Evolutionary conservation across 306 rosid species (phyloP), one percentile per base, ranked within the genome.

Genomic region (Prunus fruticosa): DNA sequence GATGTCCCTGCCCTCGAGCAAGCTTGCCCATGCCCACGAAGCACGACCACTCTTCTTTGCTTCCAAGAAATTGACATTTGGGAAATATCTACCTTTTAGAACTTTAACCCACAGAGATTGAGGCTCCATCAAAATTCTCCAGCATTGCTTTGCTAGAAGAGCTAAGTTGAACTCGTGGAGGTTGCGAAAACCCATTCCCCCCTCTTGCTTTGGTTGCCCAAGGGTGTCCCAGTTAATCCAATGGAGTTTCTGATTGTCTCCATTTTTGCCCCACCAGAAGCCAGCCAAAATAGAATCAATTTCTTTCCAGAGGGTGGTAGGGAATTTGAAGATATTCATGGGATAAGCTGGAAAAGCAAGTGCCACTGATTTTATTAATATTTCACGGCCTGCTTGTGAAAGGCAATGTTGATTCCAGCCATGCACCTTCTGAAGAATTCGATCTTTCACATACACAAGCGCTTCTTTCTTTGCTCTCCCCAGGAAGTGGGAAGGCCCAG

Each of bases 221-320:
- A 32, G 6, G 34, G 6, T 32, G 6, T 32, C 34, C 34, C 7
- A n/a, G 0, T 5, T 8, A 0, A 57, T 13, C 63, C 2, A 22
- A 2, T 22, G 30, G 1, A 57, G 3, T 0, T 0, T 11, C 1
- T 1, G 4, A 28, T 57, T 2, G 5, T 23, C 16, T 2, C 10
- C 14, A 0, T 9, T 23, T 23, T 61, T 18, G 1, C 41, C 65
- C 41, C 5, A 63, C 67, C 23, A 63, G 0, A 30, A 28, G 0
- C 7, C 30, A 0, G 4, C 4, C 0, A 63, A 15, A 8, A 14
- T 2, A 2, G 0, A 27, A 30, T 63, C 41, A 2, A 30, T 28
- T 0, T 27, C 22, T 1, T 5, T 15, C 0, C 67, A 63, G 0
- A 63, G 0, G 0, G 22, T 2, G 6, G 0, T 14, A 1, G 46